These are phyloP conservation scores for Zymoseptoria brevis DNA, from an alignment of 2,329 filamentous ascomycete genomes.

Conservation along the genomic window DNA sequence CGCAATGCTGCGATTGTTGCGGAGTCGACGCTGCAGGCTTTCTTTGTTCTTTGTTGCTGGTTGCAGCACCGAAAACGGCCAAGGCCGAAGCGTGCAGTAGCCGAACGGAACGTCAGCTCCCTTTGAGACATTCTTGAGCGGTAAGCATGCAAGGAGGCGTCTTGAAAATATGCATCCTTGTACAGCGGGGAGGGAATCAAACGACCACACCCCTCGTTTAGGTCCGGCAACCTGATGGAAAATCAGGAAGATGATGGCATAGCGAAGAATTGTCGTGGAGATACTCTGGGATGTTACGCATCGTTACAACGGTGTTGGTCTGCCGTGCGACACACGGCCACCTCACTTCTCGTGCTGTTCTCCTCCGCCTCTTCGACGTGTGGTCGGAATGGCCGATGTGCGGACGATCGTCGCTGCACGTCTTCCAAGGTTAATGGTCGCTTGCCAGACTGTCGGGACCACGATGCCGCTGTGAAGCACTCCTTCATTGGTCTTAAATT, in stretches of 20 bases:
- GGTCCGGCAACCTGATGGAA: slow-evolving; percentile 8
- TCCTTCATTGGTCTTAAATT: slow-evolving; percentile 3
- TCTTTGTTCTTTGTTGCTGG: slow-evolving; percentile 32
- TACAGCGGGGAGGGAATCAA: slow-evolving; percentile 22
- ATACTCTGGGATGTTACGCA: slow-evolving; percentile 24
- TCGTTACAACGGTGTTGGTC: slow-evolving; percentile 21
- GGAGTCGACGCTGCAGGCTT: slow-evolving; percentile 20
- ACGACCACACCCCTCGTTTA: slow-evolving; percentile 12
- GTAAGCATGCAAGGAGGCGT: slow-evolving; percentile 25
- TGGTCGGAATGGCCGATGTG: slow-evolving; percentile 10
- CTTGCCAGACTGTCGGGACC: slow-evolving; percentile 11
- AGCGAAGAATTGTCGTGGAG: slow-evolving; percentile 20
- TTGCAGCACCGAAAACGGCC: slow-evolving; percentile 26
- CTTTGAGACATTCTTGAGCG: slow-evolving; percentile 28
- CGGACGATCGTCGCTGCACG: slow-evolving; percentile 8
- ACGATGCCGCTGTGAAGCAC: slow-evolving; percentile 5
- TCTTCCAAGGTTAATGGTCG: slow-evolving; percentile 10
- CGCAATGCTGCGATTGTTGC: slow-evolving; percentile 26
- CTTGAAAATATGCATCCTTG: slow-evolving; percentile 23
- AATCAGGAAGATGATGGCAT: slow-evolving; percentile 14
- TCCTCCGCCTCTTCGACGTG: slow-evolving; percentile 9
- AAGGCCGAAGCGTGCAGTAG: slow-evolving; percentile 19
- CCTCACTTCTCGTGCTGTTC: slow-evolving; percentile 15
- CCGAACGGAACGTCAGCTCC: slow-evolving; percentile 21
- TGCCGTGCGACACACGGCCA: slow-evolving; percentile 20